phyloP scores from a whole-genome alignment of 2,329 filamentous ascomycete species.

The Delphinella strobiligena region DNA sequence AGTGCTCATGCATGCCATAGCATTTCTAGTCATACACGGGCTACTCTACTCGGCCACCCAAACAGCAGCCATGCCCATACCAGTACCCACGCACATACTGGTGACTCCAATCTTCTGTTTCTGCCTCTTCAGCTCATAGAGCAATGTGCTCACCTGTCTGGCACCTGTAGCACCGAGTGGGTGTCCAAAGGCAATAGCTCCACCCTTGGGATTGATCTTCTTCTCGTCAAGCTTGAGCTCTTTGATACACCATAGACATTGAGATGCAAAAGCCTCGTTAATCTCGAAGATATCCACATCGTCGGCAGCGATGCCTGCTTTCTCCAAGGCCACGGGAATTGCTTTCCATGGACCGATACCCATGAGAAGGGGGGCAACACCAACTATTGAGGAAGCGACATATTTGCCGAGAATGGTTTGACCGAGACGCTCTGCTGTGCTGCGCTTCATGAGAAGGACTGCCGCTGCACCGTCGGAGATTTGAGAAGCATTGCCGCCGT shows the following conservation, averaged over 20 bases:
- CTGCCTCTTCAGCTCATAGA: conserved; percentile 79
- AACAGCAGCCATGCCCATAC: conserved; percentile 91
- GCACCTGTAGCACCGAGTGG: conserved; percentile 90
- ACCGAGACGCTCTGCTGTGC: conserved; percentile 74
- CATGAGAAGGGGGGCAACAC: conserved; percentile 89
- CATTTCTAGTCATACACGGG: too few species aligned
- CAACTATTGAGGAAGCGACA: conserved; percentile 72
- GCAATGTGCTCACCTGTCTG: conserved; percentile 79
- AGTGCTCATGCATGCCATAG: too few species aligned
- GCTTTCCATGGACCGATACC: conserved; percentile 91
- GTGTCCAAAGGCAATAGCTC: conserved; percentile 87
- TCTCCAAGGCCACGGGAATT: conserved; percentile 81
- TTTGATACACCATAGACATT: conserved; percentile 88
- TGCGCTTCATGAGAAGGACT: conserved; percentile 89
- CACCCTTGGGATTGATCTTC: conserved; percentile 96
- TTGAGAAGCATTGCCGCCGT: conserved; percentile 91
- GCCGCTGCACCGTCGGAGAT: conserved; percentile 93
- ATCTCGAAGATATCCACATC: conserved; percentile 98
- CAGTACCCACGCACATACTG: conserved; percentile 88
- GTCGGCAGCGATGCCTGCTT: conserved; percentile 73
- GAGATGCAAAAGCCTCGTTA: conserved; percentile 95
- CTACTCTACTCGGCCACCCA: conserved; percentile 82
- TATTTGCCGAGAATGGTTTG: conserved; percentile 89
- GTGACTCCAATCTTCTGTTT: conserved; percentile 80
- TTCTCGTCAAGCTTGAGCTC: conserved; percentile 69